A percentile compares a stretch with the other conserved stretches of the same genome.
These are phyloP conservation scores for Austroboletus rostrupii DNA, from an alignment of 1,284 basidiomycete species.

Conservation along the genomic window DNA sequence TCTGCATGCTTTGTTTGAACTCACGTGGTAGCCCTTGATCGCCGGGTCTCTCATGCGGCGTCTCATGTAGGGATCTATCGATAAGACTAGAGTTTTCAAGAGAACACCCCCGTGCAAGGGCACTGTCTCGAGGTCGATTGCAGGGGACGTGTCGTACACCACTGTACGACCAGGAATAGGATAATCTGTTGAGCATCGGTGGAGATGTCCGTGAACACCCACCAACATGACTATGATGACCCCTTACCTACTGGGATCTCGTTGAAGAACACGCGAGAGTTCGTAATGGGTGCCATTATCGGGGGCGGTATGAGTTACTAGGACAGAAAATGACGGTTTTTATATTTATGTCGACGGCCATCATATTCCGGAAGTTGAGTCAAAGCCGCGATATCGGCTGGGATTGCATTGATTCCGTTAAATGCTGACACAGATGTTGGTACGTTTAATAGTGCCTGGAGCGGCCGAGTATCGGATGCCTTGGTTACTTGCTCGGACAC, in stretches of 20 bases:
- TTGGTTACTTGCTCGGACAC: no score
- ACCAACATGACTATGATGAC: not conserved
- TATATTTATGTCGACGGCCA: constrained; percentile 13
- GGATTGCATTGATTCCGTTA: no score
- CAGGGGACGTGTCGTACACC: constrained; percentile 8
- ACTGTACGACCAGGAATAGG: constrained; percentile 14
- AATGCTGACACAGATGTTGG: no score
- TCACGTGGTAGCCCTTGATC: constrained; percentile 3
- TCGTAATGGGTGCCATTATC: constrained; percentile 13
- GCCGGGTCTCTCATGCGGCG: constrained; percentile 12
- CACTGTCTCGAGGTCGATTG: constrained; percentile 14
- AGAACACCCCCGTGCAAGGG: constrained; percentile 14
- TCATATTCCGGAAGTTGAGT: no score
- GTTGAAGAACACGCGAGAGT: constrained; percentile 19
- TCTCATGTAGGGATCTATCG: constrained; percentile 9
- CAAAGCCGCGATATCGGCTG: no score
- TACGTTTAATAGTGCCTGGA: no score
- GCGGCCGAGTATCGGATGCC: no score
- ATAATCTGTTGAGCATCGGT: constrained; percentile 13
- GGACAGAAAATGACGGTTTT: no score
- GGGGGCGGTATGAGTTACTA: not conserved
- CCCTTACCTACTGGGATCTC: constrained; percentile 17
- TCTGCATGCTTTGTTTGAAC: not conserved
- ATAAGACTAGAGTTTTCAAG: constrained; percentile 16
- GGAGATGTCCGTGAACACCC: not conserved